A percentile compares a stretch with the other conserved stretches of the same genome.
phyloP scores from a whole-genome alignment of 345 rosid genomes.

The thale cress (Arabidopsis thaliana) region TAIR10.1 NC_003070.9:9257501-9258000 shows the following conservation, averaged over 20 bases:
- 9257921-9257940: slow-evolving; percentile 22
- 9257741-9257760: slow-evolving; percentile 21
- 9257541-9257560: too few species aligned
- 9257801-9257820: background rate
- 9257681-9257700: background rate
- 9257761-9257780: slow-evolving; percentile 38
- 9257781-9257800: slow-evolving; percentile 9
- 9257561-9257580: background rate
- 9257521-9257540: too few species aligned
- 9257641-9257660: slow-evolving; percentile 1
- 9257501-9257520: too few species aligned
- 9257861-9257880: slow-evolving; percentile 25
- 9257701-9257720: slow-evolving; percentile 38
- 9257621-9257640: background rate
- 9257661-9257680: background rate
- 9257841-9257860: slow-evolving; percentile 2
- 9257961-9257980: slow-evolving; percentile 15
- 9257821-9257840: slow-evolving; percentile 26
- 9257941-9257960: slow-evolving; percentile 28
- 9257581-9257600: background rate
- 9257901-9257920: slow-evolving; percentile 22
- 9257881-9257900: background rate
- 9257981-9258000: slow-evolving; percentile 14
- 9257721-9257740: slow-evolving; percentile 23
- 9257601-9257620: background rate